These are phyloP conservation scores for Hypoxylon fragiforme DNA, from an alignment of 495 filamentous ascomycete genomes.

Conservation along the genomic window DNA sequence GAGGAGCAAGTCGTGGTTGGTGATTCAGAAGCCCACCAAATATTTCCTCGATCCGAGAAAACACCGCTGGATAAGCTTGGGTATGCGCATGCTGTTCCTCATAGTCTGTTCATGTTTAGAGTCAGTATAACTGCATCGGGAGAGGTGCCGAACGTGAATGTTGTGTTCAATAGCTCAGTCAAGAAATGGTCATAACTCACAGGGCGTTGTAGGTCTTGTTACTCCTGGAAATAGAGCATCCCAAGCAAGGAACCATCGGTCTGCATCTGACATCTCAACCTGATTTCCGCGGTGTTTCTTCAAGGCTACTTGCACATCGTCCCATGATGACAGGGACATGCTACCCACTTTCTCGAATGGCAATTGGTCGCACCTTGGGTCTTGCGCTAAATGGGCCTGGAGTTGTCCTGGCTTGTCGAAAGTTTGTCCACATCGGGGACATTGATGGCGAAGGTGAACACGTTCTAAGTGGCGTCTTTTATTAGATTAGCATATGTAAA, in stretches of 20 bases:
- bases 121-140: no score
- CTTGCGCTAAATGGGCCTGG: conserved; percentile 9
- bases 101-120: conserved; percentile 2
- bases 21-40: no score
- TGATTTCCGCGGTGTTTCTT: conserved; percentile 1
- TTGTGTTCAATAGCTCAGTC: no score
- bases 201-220: no score
- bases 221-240: conserved; percentile 5
- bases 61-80: background rate
- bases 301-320: background rate
- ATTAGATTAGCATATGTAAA: background rate
- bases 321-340: conserved; percentile 7
- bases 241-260: conserved; percentile 13
- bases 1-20: no score
- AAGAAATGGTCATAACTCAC: background rate
- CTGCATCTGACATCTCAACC: conserved; percentile 3
- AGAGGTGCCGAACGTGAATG: no score
- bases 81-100: background rate
- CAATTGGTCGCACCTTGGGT: background rate
- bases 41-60: background rate
- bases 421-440: background rate
- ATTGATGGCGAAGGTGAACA: conserved; percentile 11
- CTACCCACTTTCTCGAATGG: conserved; percentile 4
- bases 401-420: background rate
- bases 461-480: conserved; percentile 8